A percentile compares a stretch with the other conserved stretches of the same genome.
Conservation (phyloP, 176 grass and related monocot species). For the Avena eriantha region DNA sequence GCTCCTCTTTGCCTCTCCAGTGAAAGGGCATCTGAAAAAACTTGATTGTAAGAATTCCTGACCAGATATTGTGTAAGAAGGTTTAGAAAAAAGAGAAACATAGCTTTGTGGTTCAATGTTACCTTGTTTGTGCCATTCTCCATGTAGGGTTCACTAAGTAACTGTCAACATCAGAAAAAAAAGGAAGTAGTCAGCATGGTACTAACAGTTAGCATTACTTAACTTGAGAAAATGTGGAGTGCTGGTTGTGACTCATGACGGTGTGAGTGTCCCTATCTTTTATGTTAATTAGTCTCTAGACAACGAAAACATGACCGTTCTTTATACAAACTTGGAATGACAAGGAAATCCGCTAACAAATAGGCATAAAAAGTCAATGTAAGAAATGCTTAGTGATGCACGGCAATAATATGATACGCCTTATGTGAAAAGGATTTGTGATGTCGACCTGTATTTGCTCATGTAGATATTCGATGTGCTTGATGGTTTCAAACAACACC, state of each 20-base stretch:
- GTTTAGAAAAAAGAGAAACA: background rate
- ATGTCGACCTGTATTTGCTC: slow-evolving; percentile 71
- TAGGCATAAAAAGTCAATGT: slow-evolving; percentile 29
- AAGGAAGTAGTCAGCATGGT: slow-evolving; percentile 26
- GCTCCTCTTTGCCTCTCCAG: slow-evolving; percentile 49
- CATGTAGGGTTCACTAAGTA: slow-evolving; percentile 74
- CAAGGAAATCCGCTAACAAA: slow-evolving; percentile 33
- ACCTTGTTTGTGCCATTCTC: slow-evolving; percentile 54
- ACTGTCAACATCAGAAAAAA: slow-evolving; percentile 50
- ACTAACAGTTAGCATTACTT: slow-evolving; percentile 11
- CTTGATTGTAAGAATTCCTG: background rate
- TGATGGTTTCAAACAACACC: slow-evolving; percentile 79
- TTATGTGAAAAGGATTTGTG: background rate
- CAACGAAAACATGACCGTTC: slow-evolving; percentile 30
- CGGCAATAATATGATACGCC: background rate
- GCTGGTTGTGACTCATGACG: slow-evolving; percentile 26
- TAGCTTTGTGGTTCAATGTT: background rate
- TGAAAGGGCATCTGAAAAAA: slow-evolving; percentile 42
- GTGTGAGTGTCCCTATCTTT: slow-evolving; percentile 7
- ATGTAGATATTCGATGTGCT: slow-evolving; percentile 76
- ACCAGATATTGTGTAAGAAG: background rate
- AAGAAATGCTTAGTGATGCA: slow-evolving; percentile 18
- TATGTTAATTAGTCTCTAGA: slow-evolving; percentile 30
- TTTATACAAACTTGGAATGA: slow-evolving; percentile 32
- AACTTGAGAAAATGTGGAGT: slow-evolving; percentile 9